phyloP scores from a whole-genome alignment of 176 grass and related monocot genomes.

The Rhynchospora pubera region DNA sequence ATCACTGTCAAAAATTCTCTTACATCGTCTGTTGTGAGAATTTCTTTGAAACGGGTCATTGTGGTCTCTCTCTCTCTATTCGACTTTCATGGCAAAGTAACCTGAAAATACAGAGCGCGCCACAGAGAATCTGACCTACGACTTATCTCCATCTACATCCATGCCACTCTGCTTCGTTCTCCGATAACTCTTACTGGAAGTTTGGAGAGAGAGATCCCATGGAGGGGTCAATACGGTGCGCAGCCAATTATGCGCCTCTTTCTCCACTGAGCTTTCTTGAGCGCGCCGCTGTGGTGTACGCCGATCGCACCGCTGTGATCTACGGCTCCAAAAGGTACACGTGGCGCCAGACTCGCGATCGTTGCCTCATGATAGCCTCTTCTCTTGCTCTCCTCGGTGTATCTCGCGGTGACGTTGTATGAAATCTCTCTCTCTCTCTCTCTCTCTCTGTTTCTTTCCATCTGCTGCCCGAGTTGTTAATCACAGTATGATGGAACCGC shows the following conservation, averaged over 20 bases:
- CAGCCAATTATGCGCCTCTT: conserved; percentile 19
- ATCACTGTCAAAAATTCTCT: too few relatives aligned
- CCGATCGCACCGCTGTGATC: conserved; percentile 19
- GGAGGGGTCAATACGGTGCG: conserved; percentile 19
- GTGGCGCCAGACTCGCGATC: conserved; percentile 17
- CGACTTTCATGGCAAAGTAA: too few relatives aligned
- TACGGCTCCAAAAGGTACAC: conserved; percentile 15
- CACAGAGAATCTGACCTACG: too few relatives aligned
- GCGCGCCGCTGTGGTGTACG: conserved; percentile 18
- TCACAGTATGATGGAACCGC: too few relatives aligned
- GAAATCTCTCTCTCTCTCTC: neutral
- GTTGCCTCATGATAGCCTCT: conserved; percentile 26
- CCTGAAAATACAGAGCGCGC: too few relatives aligned
- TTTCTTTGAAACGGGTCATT: too few relatives aligned
- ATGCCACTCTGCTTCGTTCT: too few relatives aligned
- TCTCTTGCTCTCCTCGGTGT: conserved; percentile 14
- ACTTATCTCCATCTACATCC: too few relatives aligned
- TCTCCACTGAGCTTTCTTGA: conserved; percentile 24
- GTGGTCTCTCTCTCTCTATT: too few relatives aligned
- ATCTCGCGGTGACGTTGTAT: conserved; percentile 13
- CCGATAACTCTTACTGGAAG: neutral
- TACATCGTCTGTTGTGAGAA: too few relatives aligned
- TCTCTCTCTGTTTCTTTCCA: neutral
- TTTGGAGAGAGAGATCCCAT: neutral
- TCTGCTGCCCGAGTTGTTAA: too few relatives aligned